Conservation (phyloP, 2,329 filamentous ascomycete genomes). For the Aureobasidium subglaciale region DNA sequence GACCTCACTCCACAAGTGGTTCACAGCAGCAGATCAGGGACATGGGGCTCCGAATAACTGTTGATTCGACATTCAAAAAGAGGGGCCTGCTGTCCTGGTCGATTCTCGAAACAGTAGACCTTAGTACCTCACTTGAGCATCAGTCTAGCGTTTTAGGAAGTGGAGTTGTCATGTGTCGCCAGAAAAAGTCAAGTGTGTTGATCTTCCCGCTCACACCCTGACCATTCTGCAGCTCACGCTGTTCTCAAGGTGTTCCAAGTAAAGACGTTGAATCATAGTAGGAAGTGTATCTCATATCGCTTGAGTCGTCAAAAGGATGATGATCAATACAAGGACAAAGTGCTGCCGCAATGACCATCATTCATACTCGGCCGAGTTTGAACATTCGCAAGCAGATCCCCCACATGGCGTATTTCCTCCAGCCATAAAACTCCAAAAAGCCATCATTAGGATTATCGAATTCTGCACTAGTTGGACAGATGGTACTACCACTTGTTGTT, state of each 20-base stretch:
- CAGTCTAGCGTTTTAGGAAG: not conserved
- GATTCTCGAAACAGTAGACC: not conserved
- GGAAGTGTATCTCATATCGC: not conserved
- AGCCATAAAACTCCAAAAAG: not conserved
- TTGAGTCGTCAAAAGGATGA: not conserved
- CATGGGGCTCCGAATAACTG: not conserved
- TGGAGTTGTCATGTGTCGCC: not conserved
- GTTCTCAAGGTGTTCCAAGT: not conserved
- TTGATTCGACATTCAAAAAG: not conserved
- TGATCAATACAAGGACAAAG: not conserved
- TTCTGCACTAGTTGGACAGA: not conserved
- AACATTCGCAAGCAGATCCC: not conserved
- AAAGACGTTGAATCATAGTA: not conserved
- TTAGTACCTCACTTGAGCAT: not conserved
- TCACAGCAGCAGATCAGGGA: not conserved
- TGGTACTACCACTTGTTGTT: constrained; percentile 1
- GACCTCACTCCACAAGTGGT: not conserved
- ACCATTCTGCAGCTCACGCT: not conserved
- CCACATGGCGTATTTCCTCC: not conserved
- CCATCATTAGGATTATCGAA: not conserved
- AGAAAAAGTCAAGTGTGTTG: not conserved
- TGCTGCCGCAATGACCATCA: not conserved
- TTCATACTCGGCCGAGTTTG: constrained; percentile 8
- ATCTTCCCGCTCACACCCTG: not conserved
- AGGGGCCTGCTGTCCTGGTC: not conserved